Evolutionary conservation across 2,329 filamentous ascomycete species (phyloP).

Genomic region (Ceratocystiopsis minuta): DNA sequence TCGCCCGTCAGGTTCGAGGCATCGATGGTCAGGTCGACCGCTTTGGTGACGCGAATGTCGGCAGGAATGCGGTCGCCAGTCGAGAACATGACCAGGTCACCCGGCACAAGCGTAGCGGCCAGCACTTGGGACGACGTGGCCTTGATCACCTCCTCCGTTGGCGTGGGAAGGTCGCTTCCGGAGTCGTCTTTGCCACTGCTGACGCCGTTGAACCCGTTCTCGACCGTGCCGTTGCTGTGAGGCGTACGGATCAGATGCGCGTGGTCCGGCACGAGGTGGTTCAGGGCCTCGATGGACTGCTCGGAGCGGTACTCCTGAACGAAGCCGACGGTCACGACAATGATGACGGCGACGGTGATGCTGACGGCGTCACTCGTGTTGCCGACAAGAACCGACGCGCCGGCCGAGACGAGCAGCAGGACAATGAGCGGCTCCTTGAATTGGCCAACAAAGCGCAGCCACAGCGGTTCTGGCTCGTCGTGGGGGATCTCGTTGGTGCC

Average conservation of each 20-base stretch:
- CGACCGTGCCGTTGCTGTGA: constrained; percentile 17
- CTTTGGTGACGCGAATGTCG: constrained; percentile 83
- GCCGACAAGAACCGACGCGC: constrained; percentile 73
- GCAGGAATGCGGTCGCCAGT: constrained; percentile 94
- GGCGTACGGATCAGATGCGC: constrained; percentile 72
- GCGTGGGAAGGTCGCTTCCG: constrained; percentile 31
- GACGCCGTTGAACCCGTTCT: constrained; percentile 14
- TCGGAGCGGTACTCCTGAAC: constrained; percentile 96
- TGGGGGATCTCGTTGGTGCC: constrained; percentile 91
- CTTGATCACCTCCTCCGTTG: constrained; percentile 46
- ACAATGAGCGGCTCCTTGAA: constrained; percentile 93
- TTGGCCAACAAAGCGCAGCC: constrained; percentile 88
- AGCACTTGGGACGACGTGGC: constrained; percentile 68
- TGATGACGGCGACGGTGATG: constrained; percentile 89
- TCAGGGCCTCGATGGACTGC: constrained; percentile 89
- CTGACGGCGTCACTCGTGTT: constrained; percentile 92
- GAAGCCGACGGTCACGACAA: constrained; percentile 90
- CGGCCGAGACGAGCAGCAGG: constrained; percentile 75
- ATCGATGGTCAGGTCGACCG: constrained; percentile 81
- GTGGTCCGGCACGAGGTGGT: constrained; percentile 82
- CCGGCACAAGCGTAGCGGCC: constrained; percentile 73
- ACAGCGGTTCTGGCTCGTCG: constrained; percentile 82
- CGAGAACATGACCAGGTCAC: constrained; percentile 83
- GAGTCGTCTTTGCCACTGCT: constrained; percentile 26
- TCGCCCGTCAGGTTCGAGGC: constrained; percentile 94